These are phyloP conservation scores for Globisporangium yorkense DNA, from an alignment of 352 stramenopile genomes.

Conservation along the genomic window DNA sequence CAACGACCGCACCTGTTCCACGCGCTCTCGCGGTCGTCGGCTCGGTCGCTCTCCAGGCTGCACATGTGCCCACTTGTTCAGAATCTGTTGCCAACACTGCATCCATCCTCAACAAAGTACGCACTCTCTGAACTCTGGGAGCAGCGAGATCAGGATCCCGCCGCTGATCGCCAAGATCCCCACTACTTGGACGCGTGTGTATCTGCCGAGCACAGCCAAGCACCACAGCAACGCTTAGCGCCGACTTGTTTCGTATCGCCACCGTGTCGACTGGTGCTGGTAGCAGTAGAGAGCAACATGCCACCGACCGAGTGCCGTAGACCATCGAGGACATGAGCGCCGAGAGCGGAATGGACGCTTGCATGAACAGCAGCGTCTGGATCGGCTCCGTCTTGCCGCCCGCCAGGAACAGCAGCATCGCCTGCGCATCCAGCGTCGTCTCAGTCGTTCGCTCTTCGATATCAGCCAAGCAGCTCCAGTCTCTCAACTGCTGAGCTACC, in stretches of 20 bases:
- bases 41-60: constrained; percentile 56
- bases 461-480: background rate
- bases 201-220: constrained; percentile 22
- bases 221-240: background rate
- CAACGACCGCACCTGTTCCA: constrained; percentile 57
- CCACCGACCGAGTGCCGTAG: constrained; percentile 45
- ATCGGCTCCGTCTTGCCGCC: constrained; percentile 78
- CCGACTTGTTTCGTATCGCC: no score
- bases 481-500: background rate
- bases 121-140: constrained; percentile 77
- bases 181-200: constrained; percentile 65
- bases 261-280: background rate
- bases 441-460: background rate
- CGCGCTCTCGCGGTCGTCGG: constrained; percentile 64
- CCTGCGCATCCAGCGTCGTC: constrained; percentile 21
- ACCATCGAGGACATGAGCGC: constrained; percentile 45
- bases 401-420: constrained; percentile 80
- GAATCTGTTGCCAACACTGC: background rate
- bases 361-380: constrained; percentile 81
- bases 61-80: background rate
- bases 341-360: constrained; percentile 76
- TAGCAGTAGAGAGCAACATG: background rate
- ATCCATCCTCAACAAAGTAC: background rate
- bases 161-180: constrained; percentile 60
- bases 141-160: constrained; percentile 65